A percentile compares a stretch with the other conserved stretches of the same genome.
phyloP scores from a whole-genome alignment of 495 filamentous ascomycete species.

The Corynascus novoguineensis region DNA sequence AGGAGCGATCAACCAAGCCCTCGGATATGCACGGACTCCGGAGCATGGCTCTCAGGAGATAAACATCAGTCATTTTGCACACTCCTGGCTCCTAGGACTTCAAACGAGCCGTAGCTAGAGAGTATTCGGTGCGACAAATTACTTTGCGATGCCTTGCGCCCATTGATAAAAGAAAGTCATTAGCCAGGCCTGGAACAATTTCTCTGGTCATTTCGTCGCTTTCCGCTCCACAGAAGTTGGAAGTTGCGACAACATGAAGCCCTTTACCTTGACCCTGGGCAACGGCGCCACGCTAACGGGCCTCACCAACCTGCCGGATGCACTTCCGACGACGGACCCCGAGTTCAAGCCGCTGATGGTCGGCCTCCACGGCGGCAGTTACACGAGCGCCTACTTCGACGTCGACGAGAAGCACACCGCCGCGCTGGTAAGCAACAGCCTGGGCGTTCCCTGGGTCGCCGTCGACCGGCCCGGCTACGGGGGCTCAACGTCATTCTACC shows the following conservation, averaged over 20 bases:
- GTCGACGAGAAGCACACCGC: constrained; percentile 30
- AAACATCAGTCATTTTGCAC: no score
- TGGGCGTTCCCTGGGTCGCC: constrained; percentile 31
- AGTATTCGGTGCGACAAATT: no score
- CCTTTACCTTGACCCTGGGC: neutral
- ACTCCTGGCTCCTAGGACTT: no score
- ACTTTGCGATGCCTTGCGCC: no score
- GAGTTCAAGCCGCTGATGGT: constrained; percentile 19
- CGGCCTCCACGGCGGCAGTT: constrained; percentile 34
- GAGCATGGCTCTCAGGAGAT: no score
- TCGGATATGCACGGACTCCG: no score
- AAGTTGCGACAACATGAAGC: neutral
- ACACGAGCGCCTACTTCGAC: constrained; percentile 35
- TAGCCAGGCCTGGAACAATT: no score
- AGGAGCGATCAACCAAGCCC: no score
- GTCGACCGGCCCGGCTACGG: constrained; percentile 34
- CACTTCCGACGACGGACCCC: neutral
- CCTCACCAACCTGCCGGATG: constrained; percentile 11
- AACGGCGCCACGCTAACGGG: constrained; percentile 22
- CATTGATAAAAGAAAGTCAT: no score
- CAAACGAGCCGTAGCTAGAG: no score
- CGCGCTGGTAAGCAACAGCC: constrained; percentile 14
- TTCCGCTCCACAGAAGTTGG: no score
- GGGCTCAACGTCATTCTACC: constrained; percentile 20
- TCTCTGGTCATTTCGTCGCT: no score